phyloP scores from a whole-genome alignment of 73 alveolate species.

The Paramecium sexaurelia region DNA sequence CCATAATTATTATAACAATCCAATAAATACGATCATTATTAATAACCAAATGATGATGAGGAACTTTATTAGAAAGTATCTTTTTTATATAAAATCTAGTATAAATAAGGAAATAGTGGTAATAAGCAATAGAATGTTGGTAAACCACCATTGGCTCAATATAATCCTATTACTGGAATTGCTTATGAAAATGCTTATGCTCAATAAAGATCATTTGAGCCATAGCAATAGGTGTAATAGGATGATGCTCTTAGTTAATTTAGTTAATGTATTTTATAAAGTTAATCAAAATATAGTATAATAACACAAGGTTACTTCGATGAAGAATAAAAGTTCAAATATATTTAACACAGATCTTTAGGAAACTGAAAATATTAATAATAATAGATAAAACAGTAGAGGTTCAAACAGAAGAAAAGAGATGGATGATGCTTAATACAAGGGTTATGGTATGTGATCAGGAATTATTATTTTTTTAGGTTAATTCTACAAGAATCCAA shows the following conservation, averaged over 20 bases:
- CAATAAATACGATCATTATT: neutral
- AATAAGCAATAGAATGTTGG: neutral
- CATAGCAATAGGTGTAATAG: neutral
- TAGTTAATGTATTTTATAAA: constrained; percentile 56
- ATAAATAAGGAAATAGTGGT: neutral
- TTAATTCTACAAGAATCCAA: constrained; percentile 2
- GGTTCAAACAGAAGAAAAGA: neutral
- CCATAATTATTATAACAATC: neutral
- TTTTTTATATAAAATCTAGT: neutral
- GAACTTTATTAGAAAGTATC: constrained; percentile 15
- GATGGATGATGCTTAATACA: constrained; percentile 6
- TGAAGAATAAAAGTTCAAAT: constrained; percentile 42
- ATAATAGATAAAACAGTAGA: neutral
- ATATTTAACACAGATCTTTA: constrained; percentile 35
- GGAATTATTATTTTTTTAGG: neutral
- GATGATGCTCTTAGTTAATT: constrained; percentile 47
- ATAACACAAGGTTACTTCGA: neutral
- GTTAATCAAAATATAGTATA: neutral
- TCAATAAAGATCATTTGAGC: neutral
- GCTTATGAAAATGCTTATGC: constrained; percentile 1
- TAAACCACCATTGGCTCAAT: neutral
- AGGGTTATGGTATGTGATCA: constrained; percentile 16
- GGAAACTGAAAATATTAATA: neutral
- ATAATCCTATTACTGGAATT: constrained; percentile 14
- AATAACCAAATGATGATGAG: constrained; percentile 28